Conservation (phyloP, 345 rosid species). For the Aquilaria malaccensis region DNA sequence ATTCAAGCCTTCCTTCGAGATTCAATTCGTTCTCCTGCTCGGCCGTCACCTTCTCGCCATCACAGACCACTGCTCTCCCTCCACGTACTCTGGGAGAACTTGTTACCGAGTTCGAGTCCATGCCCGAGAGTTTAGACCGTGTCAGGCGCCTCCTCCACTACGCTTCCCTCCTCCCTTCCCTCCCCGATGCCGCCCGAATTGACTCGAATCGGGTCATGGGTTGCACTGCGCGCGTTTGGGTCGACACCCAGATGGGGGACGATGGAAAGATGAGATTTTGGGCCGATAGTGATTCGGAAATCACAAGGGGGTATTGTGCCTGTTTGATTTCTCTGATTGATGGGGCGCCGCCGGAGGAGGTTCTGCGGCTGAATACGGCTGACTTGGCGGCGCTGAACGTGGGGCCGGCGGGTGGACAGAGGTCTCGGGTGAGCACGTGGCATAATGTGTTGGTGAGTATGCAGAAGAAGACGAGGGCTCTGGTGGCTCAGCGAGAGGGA, state of each 20-base stretch:
- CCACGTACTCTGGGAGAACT: conserved; percentile 42
- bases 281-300: conserved; percentile 87
- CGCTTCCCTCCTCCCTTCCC: conserved; percentile 47
- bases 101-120: conserved; percentile 58
- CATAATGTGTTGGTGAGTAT: conserved; percentile 77
- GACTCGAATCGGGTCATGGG: conserved; percentile 93
- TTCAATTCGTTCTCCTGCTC: conserved; percentile 40
- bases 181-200: conserved; percentile 49
- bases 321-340: conserved; percentile 67
- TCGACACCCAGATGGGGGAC: conserved; percentile 51
- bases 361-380: conserved; percentile 57
- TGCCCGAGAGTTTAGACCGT: conserved; percentile 51
- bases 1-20: conserved; percentile 10
- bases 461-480: conserved; percentile 80
- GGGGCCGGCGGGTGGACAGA: conserved; percentile 47
- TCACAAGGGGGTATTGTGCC: conserved; percentile 71
- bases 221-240: conserved; percentile 89
- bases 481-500: conserved; percentile 58
- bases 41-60: conserved; percentile 41
- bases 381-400: conserved; percentile 67
- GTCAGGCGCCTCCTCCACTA: conserved; percentile 65
- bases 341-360: conserved; percentile 67
- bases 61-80: conserved; percentile 36
- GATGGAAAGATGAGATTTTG: conserved; percentile 65
- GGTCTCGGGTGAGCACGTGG: conserved; percentile 93